phyloP scores from a whole-genome alignment of 192 early-diverging fungal species.

The Podila verticillata region DNA sequence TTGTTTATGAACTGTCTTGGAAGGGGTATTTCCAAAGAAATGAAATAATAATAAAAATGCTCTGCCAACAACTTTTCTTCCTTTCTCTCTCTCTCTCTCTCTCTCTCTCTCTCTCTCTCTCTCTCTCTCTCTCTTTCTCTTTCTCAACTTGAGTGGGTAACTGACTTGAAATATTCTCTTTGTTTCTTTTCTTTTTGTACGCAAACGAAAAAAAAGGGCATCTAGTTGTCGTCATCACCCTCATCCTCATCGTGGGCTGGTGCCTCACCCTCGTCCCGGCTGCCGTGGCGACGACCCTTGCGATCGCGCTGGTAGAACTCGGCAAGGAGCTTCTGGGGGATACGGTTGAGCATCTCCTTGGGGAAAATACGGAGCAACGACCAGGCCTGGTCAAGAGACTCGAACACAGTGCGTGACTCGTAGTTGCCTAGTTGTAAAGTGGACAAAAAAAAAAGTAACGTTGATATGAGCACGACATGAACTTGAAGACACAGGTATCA shows the following conservation, averaged over 20 bases:
- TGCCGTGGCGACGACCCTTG: conserved; percentile 56
- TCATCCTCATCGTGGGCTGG: conserved; percentile 29
- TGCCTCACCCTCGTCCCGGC: conserved; percentile 46
- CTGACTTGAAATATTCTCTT: not conserved
- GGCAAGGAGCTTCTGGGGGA: conserved; percentile 93
- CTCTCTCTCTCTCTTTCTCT: not conserved
- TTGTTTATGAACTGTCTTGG: too few relatives aligned
- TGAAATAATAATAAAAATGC: too few relatives aligned
- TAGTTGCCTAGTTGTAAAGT: conserved; percentile 74
- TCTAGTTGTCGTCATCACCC: conserved; percentile 52
- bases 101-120: too few relatives aligned
- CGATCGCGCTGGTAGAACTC: conserved; percentile 94
- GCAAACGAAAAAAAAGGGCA: not conserved
- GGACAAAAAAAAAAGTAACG: not conserved
- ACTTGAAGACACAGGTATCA: not conserved
- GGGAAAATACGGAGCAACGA: conserved; percentile 98
- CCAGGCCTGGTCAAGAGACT: conserved; percentile 98
- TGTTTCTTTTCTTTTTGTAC: not conserved
- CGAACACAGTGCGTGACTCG: conserved; percentile 96
- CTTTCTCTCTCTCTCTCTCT: too few relatives aligned
- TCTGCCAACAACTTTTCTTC: too few relatives aligned
- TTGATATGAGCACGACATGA: not conserved
- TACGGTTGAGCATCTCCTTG: conserved; percentile 99
- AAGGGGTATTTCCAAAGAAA: too few relatives aligned
- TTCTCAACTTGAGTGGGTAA: not conserved